Conservation (phyloP, 73 alveolate species). For the Tetrahymena borealis region DNA sequence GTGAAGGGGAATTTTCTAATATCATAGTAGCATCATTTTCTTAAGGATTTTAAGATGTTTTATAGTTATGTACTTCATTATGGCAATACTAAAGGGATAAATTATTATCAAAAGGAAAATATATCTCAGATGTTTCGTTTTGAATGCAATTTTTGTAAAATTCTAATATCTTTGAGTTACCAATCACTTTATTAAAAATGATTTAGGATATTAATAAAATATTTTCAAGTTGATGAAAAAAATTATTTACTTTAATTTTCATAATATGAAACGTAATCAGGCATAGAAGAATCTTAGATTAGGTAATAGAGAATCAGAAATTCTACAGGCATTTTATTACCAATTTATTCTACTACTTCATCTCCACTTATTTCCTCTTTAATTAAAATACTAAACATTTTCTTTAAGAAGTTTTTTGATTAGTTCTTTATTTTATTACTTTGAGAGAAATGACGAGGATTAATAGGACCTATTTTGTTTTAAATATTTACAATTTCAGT, state of each 20-base stretch:
- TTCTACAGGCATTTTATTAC: background rate
- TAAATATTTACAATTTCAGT: background rate
- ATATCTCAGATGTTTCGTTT: too few relatives aligned
- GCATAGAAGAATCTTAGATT: background rate
- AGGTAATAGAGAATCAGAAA: background rate
- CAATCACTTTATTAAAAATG: background rate
- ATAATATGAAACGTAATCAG: background rate
- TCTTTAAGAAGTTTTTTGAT: background rate
- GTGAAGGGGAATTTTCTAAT: too few relatives aligned
- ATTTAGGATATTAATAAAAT: too few relatives aligned
- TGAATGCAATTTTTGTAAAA: background rate
- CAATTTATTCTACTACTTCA: background rate
- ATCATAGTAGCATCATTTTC: too few relatives aligned
- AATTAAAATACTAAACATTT: background rate
- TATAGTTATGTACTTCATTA: too few relatives aligned
- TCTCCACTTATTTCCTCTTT: background rate
- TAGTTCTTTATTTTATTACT: background rate
- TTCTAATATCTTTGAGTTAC: background rate
- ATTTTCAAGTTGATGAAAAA: background rate
- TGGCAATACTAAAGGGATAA: too few relatives aligned
- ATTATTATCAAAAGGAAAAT: too few relatives aligned
- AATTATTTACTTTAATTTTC: background rate
- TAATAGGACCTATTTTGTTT: background rate
- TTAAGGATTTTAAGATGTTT: too few relatives aligned
- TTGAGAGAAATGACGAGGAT: background rate